Evolutionary conservation across 768 basidiomycete genomes (phyloP).

Genomic region (Lactarius tabidus): DNA sequence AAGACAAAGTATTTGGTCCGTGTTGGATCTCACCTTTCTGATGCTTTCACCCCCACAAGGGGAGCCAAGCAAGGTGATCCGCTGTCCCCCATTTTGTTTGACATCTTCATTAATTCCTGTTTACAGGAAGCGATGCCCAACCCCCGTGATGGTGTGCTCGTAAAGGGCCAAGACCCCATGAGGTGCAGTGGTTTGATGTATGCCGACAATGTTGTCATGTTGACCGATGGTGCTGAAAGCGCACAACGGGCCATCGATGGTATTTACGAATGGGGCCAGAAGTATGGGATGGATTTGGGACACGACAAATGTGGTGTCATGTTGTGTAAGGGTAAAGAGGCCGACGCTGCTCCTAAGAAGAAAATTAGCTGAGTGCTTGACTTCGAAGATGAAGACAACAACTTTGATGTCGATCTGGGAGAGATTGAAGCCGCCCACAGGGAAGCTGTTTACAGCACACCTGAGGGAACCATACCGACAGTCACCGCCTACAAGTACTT

Average conservation of each 20-base stretch:
- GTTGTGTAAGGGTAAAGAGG: not conserved
- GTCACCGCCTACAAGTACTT: constrained; percentile 34
- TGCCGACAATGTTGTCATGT: not conserved
- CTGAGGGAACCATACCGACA: not conserved
- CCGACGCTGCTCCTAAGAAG: not conserved
- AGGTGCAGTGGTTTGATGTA: constrained; percentile 34
- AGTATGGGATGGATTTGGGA: constrained; percentile 3
- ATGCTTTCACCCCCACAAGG: constrained; percentile 2
- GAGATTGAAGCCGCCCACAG: not conserved
- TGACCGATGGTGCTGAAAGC: not conserved
- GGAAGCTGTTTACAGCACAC: not conserved
- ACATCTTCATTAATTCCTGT: constrained; percentile 19
- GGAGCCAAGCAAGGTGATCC: constrained; percentile 23
- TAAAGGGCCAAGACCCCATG: not conserved
- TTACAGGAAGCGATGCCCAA: not conserved
- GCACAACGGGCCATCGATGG: not conserved
- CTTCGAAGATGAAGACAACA: no score
- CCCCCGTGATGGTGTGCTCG: no score
- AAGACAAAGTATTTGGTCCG: not conserved
- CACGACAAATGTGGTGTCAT: not conserved
- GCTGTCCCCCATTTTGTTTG: constrained; percentile 22
- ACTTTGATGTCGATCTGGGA: no score
- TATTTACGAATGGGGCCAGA: not conserved
- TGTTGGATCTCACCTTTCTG: not conserved
- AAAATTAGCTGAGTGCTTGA: no score